Conservation (phyloP, 345 rosid species). For the Pistacia integerrima region DNA sequence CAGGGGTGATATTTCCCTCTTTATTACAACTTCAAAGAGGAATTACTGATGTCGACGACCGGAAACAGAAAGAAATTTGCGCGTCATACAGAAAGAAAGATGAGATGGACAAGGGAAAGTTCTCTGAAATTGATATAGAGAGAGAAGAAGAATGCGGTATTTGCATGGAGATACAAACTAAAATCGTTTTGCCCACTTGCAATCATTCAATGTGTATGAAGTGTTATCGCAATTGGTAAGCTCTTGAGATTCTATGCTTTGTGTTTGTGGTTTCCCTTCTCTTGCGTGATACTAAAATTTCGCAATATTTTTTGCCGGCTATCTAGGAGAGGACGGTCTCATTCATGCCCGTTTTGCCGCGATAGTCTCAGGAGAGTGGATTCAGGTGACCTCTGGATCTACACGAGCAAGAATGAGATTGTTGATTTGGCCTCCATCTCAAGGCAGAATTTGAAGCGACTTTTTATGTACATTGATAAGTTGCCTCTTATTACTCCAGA, state of each 20-base stretch:
- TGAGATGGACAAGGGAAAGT: slow-evolving; percentile 61
- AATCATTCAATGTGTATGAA: slow-evolving; percentile 78
- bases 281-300: neutral
- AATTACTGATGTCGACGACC: slow-evolving; percentile 68
- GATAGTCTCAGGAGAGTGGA: slow-evolving; percentile 73
- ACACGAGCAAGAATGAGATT: slow-evolving; percentile 47
- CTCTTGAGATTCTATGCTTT: neutral
- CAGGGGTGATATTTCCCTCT: slow-evolving; percentile 89
- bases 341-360: slow-evolving; percentile 92
- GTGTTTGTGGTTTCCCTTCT: neutral
- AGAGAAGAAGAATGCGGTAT: slow-evolving; percentile 95
- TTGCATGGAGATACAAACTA: slow-evolving; percentile 73
- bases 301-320: neutral
- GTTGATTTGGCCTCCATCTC: slow-evolving; percentile 53
- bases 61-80: slow-evolving; percentile 75
- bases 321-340: slow-evolving; percentile 67
- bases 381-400: slow-evolving; percentile 85
- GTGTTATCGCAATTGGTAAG: slow-evolving; percentile 78
- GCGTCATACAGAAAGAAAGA: slow-evolving; percentile 51
- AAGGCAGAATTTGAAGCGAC: slow-evolving; percentile 69
- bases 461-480: slow-evolving; percentile 60
- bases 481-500: slow-evolving; percentile 62
- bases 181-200: slow-evolving; percentile 84
- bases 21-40: slow-evolving; percentile 82
- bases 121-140: slow-evolving; percentile 73